Evolutionary conservation across 441 rosid genomes (phyloP).

Genomic region (Gossypium trilobum): DNA sequence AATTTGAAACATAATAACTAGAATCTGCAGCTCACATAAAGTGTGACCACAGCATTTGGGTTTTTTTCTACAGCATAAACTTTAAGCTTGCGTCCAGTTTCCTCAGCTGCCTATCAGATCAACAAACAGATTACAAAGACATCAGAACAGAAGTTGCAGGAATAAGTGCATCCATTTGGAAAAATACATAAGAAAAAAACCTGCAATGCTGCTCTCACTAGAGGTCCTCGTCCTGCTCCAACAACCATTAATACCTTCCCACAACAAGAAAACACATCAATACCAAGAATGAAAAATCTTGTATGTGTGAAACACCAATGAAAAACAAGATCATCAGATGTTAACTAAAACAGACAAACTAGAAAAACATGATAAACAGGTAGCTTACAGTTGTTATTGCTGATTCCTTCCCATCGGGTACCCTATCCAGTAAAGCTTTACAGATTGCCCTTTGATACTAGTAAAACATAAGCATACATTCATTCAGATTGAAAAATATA

Average conservation of each 20-base stretch:
- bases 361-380: slow-evolving; percentile 4
- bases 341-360: neutral
- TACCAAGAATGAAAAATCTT: slow-evolving; percentile 4
- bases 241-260: slow-evolving; percentile 93
- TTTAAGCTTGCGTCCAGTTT: slow-evolving; percentile 76
- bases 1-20: slow-evolving; percentile 9
- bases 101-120: slow-evolving; percentile 79
- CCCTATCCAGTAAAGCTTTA: slow-evolving; percentile 82
- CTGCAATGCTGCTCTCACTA: slow-evolving; percentile 96
- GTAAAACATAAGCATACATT: slow-evolving; percentile 24
- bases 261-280: slow-evolving; percentile 16
- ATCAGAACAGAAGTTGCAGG: slow-evolving; percentile 10
- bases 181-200: slow-evolving; percentile 33
- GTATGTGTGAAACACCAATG: neutral
- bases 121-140: slow-evolving; percentile 20
- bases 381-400: slow-evolving; percentile 56
- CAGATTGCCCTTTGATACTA: slow-evolving; percentile 87
- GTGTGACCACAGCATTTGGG: slow-evolving; percentile 97
- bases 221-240: slow-evolving; percentile 99
- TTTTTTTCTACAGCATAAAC: slow-evolving; percentile 96
- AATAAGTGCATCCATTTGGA: neutral
- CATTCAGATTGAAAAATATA: slow-evolving; percentile 12
- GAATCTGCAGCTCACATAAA: slow-evolving; percentile 59
- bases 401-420: slow-evolving; percentile 55
- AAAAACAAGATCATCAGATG: neutral